Evolutionary conservation across 1,284 basidiomycete genomes (phyloP).

Genomic region (Tausonia pullulans): DNA sequence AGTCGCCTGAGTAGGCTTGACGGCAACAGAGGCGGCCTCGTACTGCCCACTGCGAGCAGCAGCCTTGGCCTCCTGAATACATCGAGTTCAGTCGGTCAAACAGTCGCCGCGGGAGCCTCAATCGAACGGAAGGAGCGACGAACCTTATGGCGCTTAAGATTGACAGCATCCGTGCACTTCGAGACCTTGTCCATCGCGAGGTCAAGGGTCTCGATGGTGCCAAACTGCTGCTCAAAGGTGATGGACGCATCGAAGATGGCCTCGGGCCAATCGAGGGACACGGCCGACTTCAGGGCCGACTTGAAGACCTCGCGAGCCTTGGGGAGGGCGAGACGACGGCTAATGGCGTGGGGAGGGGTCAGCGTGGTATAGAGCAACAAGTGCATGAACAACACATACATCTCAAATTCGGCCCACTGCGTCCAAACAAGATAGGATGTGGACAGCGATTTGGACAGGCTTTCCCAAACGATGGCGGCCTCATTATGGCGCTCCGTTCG

Average conservation of each 20-base stretch:
- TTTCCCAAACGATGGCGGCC: slow-evolving; percentile 24
- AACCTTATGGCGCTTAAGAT: slow-evolving; percentile 56
- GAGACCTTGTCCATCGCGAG: slow-evolving; percentile 56
- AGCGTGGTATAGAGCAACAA: background rate
- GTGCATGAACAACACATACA: slow-evolving; percentile 21
- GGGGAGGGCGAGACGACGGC: slow-evolving; percentile 33
- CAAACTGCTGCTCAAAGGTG: slow-evolving; percentile 72
- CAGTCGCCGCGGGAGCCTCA: background rate
- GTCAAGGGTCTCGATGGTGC: slow-evolving; percentile 57
- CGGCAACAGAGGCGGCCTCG: background rate
- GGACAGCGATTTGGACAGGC: slow-evolving; percentile 19
- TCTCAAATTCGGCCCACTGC: slow-evolving; percentile 30
- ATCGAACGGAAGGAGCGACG: slow-evolving; percentile 18
- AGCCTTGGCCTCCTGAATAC: no score
- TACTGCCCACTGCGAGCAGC: background rate
- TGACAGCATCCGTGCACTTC: slow-evolving; percentile 51
- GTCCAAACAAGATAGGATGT: slow-evolving; percentile 23
- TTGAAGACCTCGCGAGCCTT: slow-evolving; percentile 55
- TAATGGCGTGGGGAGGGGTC: background rate
- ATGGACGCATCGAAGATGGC: slow-evolving; percentile 79
- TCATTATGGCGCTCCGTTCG: slow-evolving; percentile 23
- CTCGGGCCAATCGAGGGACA: slow-evolving; percentile 82
- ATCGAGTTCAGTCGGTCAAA: no score
- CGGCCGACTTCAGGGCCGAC: slow-evolving; percentile 44
- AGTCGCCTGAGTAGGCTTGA: background rate